Evolutionary conservation across 176 grass and related monocot species (phyloP).

Genomic region (Puya raimondii): DNA sequence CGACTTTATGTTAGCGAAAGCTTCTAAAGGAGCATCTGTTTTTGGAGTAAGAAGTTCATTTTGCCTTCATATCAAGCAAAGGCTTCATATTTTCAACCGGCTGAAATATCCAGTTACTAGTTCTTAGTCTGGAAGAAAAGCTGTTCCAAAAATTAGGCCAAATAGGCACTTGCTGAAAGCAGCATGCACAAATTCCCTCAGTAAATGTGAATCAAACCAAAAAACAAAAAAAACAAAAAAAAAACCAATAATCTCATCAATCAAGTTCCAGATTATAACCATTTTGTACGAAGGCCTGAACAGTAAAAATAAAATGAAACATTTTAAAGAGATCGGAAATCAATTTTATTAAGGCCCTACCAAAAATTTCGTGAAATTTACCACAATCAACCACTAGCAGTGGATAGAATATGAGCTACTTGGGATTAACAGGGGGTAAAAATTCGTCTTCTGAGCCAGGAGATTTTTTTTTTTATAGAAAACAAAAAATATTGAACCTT

Average conservation of each 20-base stretch:
- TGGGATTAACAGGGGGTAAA: not conserved
- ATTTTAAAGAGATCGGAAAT: not conserved
- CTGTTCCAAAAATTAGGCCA: no score
- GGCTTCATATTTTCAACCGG: not conserved
- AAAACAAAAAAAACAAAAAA: not conserved
- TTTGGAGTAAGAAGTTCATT: no score
- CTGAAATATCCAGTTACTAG: not conserved
- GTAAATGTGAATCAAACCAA: not conserved
- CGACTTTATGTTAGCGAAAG: no score
- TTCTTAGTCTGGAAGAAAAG: no score
- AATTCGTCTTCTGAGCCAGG: not conserved
- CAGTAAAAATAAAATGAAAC: not conserved
- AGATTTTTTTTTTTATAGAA: no score
- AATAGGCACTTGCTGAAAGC: no score
- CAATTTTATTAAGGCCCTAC: no score
- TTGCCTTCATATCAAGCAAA: not conserved
- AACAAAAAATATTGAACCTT: no score
- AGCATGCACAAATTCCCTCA: not conserved
- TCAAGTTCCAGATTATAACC: not conserved
- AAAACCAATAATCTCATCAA: not conserved
- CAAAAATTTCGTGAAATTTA: not conserved
- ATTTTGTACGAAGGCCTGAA: conserved; percentile 6
- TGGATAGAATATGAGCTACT: not conserved
- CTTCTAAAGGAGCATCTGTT: no score
- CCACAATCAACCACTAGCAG: not conserved